Conservation (phyloP, 139 green algal genomes). For the Tetraselmis chui region DNA sequence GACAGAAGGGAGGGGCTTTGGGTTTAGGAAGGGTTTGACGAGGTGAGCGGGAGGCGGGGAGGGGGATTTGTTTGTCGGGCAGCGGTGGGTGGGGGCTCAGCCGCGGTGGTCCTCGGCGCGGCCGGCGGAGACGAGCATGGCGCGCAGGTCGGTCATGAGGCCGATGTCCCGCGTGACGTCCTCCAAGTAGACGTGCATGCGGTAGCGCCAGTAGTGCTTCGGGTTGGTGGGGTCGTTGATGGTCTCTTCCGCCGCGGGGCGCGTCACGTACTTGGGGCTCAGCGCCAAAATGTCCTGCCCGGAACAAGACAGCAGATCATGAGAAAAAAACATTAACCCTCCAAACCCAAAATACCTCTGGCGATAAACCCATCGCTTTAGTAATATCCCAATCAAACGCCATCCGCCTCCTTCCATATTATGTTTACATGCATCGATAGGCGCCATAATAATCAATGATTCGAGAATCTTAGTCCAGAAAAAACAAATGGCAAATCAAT, state of each 20-base stretch:
- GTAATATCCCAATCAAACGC: not conserved
- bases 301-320: not conserved
- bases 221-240: slow-evolving; percentile 95
- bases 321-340: slow-evolving; percentile 13
- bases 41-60: too few species aligned
- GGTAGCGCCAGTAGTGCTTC: slow-evolving; percentile 87
- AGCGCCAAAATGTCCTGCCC: slow-evolving; percentile 23
- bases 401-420: not conserved
- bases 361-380: not conserved
- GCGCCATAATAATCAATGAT: too few species aligned
- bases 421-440: too few species aligned
- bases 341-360: not conserved
- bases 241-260: slow-evolving; percentile 70
- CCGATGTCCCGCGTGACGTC: slow-evolving; percentile 33
- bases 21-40: too few species aligned
- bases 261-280: slow-evolving; percentile 22
- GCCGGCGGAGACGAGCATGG: not conserved
- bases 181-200: slow-evolving; percentile 55
- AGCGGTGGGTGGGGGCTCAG: too few species aligned
- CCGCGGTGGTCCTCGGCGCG: not conserved
- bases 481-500: too few species aligned
- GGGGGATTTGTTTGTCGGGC: too few species aligned
- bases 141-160: not conserved
- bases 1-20: too few species aligned
- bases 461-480: too few species aligned